Evolutionary conservation across 805 yeast species (phyloP).

Genomic region (Lachancea sp.): DNA sequence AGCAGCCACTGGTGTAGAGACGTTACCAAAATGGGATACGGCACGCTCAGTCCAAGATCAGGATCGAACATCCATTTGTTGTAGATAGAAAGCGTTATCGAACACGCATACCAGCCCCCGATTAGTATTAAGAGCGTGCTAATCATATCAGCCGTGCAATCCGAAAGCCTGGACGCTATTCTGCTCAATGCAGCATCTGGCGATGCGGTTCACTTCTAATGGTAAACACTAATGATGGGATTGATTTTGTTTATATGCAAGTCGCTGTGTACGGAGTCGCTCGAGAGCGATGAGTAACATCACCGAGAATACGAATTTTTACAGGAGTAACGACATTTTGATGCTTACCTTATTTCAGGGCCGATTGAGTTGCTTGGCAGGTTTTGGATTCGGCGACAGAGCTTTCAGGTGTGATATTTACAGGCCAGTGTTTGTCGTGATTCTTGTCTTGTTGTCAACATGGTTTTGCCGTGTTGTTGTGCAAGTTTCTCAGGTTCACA

Average conservation of each 20-base stretch:
- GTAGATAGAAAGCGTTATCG: slow-evolving; percentile 66
- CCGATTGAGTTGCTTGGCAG: no score
- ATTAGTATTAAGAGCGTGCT: slow-evolving; percentile 15
- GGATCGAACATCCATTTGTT: slow-evolving; percentile 96
- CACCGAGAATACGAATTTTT: no score
- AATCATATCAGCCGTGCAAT: not conserved
- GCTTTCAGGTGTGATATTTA: not conserved
- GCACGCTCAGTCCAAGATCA: slow-evolving; percentile 58
- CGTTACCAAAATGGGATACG: slow-evolving; percentile 80
- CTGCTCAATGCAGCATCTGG: not conserved
- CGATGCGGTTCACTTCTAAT: not conserved
- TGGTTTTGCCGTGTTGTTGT: no score
- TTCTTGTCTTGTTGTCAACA: not conserved
- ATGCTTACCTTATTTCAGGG: no score
- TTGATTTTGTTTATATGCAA: no score
- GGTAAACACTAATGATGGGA: not conserved
- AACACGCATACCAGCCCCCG: slow-evolving; percentile 64
- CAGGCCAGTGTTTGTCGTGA: not conserved
- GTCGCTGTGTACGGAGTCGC: not conserved
- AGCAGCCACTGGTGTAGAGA: slow-evolving; percentile 75
- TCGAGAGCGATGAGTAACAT: not conserved
- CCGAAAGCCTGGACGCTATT: not conserved
- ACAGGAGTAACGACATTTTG: no score
- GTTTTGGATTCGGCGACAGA: no score
- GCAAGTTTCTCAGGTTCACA: no score